Base-by-base conservation (phyloP, 257 asterid species). In the Jacaranda copaia region DNA sequence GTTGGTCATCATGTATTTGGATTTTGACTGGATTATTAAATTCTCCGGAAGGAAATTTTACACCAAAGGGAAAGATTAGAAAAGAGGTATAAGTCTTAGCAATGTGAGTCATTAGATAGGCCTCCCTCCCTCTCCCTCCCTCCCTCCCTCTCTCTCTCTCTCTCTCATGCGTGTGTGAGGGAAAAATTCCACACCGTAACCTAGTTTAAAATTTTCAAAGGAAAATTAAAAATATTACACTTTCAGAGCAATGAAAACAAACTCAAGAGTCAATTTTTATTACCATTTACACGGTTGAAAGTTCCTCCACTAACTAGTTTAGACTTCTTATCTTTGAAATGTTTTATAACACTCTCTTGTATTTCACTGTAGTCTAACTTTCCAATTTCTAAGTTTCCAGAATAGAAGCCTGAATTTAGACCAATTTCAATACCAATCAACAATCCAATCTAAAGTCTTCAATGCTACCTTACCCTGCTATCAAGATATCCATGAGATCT, bases 401-500 rank as follows among this genome's bases (percentile, higher is more conserved):
- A 64, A 14, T 68, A 16, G 13, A 42, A 19, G 19, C 8, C 11
- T 72, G 13, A 72, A 72, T 48, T 19, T 32, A 68, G 36, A 53
- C 18, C 42, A 81, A 5, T 45, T 72, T 13, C 53, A 65, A 8
- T 39, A 73, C 45, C 66, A 73, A 51, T 59, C 46, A 36, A 79
- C 51, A 51, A 19, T 49, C 36, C 48, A 66, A 32, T 45, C 60
- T 56, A 16, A 46, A 60, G 56, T 48, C 53, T 58, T 20, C 42
- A 53, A 63, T 18, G 61, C 68, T n/a, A 58, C 61, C 93, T 86
- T 87, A 92, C 96, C 97, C 97, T 60, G 79, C 56, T 64, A 89
- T 74, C 86, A 92, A 78, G 68, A 82, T 79, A 80, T 91, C 93
- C 91, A 91, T 85, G 79, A 91, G 87, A 87, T 91, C 97, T 40